These are phyloP conservation scores for Theileria sp. DNA, from an alignment of 169 alveolate genomes.

Conservation along the genomic window DNA sequence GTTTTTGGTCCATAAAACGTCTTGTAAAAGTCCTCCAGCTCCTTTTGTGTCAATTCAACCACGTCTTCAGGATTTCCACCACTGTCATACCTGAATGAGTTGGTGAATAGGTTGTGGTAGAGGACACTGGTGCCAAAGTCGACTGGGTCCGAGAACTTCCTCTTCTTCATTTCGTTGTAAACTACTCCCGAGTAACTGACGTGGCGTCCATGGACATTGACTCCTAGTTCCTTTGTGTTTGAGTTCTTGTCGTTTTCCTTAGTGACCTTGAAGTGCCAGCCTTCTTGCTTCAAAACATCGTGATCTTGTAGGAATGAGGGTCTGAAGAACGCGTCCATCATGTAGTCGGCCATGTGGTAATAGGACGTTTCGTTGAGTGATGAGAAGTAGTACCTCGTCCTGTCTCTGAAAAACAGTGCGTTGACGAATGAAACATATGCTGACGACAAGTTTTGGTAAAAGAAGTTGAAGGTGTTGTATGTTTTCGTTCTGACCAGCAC, in stretches of 20 bases:
- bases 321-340: slow-evolving; percentile 80
- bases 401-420: slow-evolving; percentile 83
- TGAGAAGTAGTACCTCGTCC: slow-evolving; percentile 84
- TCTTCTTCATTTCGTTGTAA: slow-evolving; percentile 73
- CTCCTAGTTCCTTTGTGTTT: slow-evolving; percentile 63
- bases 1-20: slow-evolving; percentile 81
- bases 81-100: slow-evolving; percentile 73
- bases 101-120: slow-evolving; percentile 59
- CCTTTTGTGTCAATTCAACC: slow-evolving; percentile 76
- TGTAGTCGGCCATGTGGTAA: slow-evolving; percentile 51
- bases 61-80: slow-evolving; percentile 87
- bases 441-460: slow-evolving; percentile 78
- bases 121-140: slow-evolving; percentile 43
- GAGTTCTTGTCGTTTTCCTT: slow-evolving; percentile 44
- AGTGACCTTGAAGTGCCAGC: slow-evolving; percentile 82
- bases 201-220: slow-evolving; percentile 53
- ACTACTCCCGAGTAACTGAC: slow-evolving; percentile 73
- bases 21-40: slow-evolving; percentile 73
- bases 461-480: slow-evolving; percentile 78
- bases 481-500: slow-evolving; percentile 82
- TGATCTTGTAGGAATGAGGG: slow-evolving; percentile 70
- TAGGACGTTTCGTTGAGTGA: slow-evolving; percentile 79
- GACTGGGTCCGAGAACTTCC: slow-evolving; percentile 56
- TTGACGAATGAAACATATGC: slow-evolving; percentile 79
- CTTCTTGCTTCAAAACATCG: slow-evolving; percentile 80